Evolutionary conservation across 2,329 filamentous ascomycete species (phyloP).

Genomic region (Xylariaceae sp.): DNA sequence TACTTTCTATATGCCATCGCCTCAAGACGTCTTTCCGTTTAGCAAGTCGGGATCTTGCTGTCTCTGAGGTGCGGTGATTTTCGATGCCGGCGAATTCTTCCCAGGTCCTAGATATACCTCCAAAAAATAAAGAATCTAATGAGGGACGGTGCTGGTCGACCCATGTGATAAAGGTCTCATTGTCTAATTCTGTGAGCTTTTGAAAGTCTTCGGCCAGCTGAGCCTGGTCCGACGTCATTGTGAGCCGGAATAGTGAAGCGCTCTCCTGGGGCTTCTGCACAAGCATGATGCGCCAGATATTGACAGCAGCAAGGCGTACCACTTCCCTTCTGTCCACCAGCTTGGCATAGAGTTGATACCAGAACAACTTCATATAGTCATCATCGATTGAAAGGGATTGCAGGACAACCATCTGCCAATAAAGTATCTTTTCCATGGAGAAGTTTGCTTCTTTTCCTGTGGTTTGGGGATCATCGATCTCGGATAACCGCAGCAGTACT

Average conservation of each 20-base stretch:
- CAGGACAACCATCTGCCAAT: slow-evolving; percentile 92
- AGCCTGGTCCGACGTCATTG: slow-evolving; percentile 65
- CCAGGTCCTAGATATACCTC: slow-evolving; percentile 77
- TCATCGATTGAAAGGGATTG: slow-evolving; percentile 72
- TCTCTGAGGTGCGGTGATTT: slow-evolving; percentile 75
- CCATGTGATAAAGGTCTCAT: slow-evolving; percentile 83
- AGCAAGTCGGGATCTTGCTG: slow-evolving; percentile 61
- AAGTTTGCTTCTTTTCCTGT: slow-evolving; percentile 59
- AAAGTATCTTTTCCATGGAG: slow-evolving; percentile 81
- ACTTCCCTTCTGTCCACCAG: slow-evolving; percentile 65
- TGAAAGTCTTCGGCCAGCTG: slow-evolving; percentile 73
- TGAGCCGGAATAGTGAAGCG: slow-evolving; percentile 66
- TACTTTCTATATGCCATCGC: slow-evolving; percentile 70
- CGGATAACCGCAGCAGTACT: slow-evolving; percentile 75
- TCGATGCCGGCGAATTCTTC: slow-evolving; percentile 81
- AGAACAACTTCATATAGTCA: slow-evolving; percentile 80
- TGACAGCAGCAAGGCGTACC: slow-evolving; percentile 72
- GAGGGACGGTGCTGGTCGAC: slow-evolving; percentile 76
- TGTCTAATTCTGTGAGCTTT: slow-evolving; percentile 81
- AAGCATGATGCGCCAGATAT: slow-evolving; percentile 85
- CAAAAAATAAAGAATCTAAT: slow-evolving; percentile 78
- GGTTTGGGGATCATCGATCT: slow-evolving; percentile 65
- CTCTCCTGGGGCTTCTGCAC: slow-evolving; percentile 90
- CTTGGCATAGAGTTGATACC: slow-evolving; percentile 89
- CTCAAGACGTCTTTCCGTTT: slow-evolving; percentile 80